Conservation (phyloP, 345 rosid genomes). For the Nasturtium officinale region DNA sequence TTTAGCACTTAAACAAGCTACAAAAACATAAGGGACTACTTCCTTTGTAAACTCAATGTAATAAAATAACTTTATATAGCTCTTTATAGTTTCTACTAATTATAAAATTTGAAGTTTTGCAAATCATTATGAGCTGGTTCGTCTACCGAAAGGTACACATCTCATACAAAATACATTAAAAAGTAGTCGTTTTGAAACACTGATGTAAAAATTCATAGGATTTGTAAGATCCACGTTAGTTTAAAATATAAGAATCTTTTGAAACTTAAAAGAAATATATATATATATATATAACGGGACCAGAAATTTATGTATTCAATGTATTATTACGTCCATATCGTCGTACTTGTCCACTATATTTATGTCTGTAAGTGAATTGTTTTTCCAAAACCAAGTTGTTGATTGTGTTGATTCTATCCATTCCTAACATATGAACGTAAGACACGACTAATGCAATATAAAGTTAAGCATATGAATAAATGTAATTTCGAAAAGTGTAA, state of each 20-base stretch:
- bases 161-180: neutral
- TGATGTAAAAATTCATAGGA: neutral
- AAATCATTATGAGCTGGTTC: neutral
- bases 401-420: neutral
- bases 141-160: neutral
- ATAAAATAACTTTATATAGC: neutral
- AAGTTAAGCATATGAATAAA: neutral
- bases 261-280: no score
- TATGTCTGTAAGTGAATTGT: neutral
- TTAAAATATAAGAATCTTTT: no score
- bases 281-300: neutral
- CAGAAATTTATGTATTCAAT: neutral
- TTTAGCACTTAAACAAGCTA: neutral
- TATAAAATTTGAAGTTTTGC: neutral
- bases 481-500: neutral
- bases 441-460: neutral
- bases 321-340: neutral
- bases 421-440: neutral
- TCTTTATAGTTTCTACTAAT: neutral
- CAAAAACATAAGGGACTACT: neutral
- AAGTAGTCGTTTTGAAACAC: neutral
- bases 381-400: neutral
- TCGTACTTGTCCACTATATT: neutral
- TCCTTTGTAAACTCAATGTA: neutral
- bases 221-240: neutral